Base-by-base conservation (phyloP, 768 basidiomycete species). In the Tylopilus sp. region DNA sequence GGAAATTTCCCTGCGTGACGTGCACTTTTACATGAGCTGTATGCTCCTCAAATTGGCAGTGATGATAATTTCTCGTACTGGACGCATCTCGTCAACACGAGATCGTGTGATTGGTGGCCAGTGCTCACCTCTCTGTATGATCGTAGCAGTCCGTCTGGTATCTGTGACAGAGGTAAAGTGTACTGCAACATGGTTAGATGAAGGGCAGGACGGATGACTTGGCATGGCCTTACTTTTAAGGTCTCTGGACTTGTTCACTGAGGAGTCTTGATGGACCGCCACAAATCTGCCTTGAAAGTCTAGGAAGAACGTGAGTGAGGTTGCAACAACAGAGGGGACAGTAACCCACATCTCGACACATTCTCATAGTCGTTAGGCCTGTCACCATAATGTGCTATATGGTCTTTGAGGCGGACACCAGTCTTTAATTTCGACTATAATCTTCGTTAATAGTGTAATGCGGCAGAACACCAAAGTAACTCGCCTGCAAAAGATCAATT, bases 101-200 rank as follows among this genome's bases (percentile, higher is more conserved):
- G 21, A 38, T 26, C 25, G 37, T n/a, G 8, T 16, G 19, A 22
- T 2, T 46, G 45, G 48, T 41, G 26, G 4, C n/a, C 9, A 11
- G 25, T 24, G 70, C 82, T 53, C 60, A 89, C 89, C 88, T 55
- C 78, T 80, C 30, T 82, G 73, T 60, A 92, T 91, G 62, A 92
- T 90, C 16, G 78, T 84, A 34, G 79, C 76, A 33, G 89, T 92
- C 58, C 78, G 75, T 65, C 79, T 78, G 53, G 86, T 89, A 71
- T 92, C 88, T n/a, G 85, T 89, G 45, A 92, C 89, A 48, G 87
- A 80, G 11, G 89, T 92, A 52, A 85, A 75, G 68, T 92, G 89
- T 49, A 88, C 89, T 92, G 56, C 34, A 31, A 21, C 0, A 16
- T 14, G 8, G 24, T 71, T 24, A 68, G 61, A 50, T 25, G 28